Conservation (phyloP, 2,329 filamentous ascomycete species). For the Didymella exigua region DNA sequence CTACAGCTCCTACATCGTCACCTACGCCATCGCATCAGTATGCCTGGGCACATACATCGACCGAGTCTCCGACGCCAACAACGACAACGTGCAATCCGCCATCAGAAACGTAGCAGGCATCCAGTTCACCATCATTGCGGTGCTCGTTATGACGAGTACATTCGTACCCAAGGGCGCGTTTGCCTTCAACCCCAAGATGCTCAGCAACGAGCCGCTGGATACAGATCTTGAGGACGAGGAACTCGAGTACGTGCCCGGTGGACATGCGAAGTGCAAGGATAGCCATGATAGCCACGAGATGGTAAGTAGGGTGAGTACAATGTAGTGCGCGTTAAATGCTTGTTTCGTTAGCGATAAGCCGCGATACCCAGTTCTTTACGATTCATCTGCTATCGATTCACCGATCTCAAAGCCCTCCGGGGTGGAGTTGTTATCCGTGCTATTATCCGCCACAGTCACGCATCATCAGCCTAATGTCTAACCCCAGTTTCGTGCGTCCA, state of each 20-base stretch:
- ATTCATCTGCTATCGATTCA: not conserved
- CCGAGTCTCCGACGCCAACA: constrained; percentile 45
- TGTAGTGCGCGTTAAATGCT: constrained; percentile 6
- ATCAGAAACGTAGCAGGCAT: constrained; percentile 55
- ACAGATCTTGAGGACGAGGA: constrained; percentile 38
- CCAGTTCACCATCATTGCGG: constrained; percentile 55
- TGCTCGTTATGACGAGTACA: constrained; percentile 52
- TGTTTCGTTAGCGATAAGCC: not conserved
- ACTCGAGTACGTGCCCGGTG: constrained; percentile 30
- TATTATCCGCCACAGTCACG: not conserved
- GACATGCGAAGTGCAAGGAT: constrained; percentile 23
- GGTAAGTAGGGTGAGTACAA: constrained; percentile 29
- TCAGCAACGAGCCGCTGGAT: constrained; percentile 50
- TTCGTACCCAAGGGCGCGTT: constrained; percentile 55
- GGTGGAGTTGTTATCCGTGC: not conserved
- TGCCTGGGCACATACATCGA: constrained; percentile 56
- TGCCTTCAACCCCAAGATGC: constrained; percentile 52
- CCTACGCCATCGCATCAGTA: constrained; percentile 54
- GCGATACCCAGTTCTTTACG: not conserved
- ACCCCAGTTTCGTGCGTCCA: not conserved
- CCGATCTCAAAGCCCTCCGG: too few relatives aligned
- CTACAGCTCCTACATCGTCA: constrained; percentile 57
- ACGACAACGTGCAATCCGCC: constrained; percentile 49
- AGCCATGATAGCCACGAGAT: constrained; percentile 33
- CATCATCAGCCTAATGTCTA: constrained; percentile 3